A percentile compares a stretch with the other conserved stretches of the same genome.
These are phyloP conservation scores for Paramecium primaurelia DNA, from an alignment of 73 alveolate species.

Conservation along the genomic window DNA sequence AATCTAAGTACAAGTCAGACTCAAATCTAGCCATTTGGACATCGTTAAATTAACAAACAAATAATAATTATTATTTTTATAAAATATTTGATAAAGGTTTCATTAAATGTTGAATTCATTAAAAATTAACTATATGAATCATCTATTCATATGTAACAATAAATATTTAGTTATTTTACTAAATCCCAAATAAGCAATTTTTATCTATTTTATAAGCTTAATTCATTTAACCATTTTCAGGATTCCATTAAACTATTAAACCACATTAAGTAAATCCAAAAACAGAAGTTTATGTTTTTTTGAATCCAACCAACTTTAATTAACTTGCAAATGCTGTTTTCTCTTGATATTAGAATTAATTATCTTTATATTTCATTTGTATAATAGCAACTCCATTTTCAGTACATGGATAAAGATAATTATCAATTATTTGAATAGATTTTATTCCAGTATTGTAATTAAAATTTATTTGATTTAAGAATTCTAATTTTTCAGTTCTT, in stretches of 20 bases:
- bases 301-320: not conserved
- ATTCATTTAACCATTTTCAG: not conserved
- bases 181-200: not conserved
- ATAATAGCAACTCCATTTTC: not conserved
- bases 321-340: slow-evolving; percentile 1
- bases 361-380: not conserved
- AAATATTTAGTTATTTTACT: not conserved
- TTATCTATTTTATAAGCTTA: not conserved
- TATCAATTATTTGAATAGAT: not conserved
- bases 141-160: not conserved
- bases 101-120: not conserved
- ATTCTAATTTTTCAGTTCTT: not conserved
- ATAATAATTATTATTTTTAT: not conserved
- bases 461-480: not conserved
- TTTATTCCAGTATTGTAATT: not conserved
- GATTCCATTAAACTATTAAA: not conserved
- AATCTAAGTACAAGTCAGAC: not conserved
- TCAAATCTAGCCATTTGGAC: slow-evolving; percentile 17
- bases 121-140: not conserved
- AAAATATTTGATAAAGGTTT: not conserved
- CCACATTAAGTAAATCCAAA: not conserved
- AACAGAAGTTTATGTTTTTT: not conserved
- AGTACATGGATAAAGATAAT: not conserved
- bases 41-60: slow-evolving; percentile 48
- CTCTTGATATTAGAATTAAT: not conserved